Conservation (phyloP, 2,329 filamentous ascomycete species). For the Alternaria longipes region DNA sequence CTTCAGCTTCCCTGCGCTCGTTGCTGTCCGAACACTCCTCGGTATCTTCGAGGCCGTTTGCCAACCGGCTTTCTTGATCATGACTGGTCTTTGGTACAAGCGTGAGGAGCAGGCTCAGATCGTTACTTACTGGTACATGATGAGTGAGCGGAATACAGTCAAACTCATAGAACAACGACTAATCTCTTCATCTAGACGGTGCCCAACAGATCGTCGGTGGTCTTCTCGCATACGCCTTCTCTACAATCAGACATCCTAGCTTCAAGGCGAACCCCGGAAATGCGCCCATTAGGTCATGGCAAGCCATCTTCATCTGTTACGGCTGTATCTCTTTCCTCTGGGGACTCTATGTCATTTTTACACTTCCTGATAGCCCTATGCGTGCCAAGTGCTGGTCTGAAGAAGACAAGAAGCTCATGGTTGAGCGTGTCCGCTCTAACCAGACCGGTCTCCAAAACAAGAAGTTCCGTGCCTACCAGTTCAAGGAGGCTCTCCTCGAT, state of each 20-base stretch:
- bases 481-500: slow-evolving; percentile 68
- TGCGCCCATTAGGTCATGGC: slow-evolving; percentile 70
- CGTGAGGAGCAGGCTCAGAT: slow-evolving; percentile 72
- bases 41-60: slow-evolving; percentile 76
- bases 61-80: slow-evolving; percentile 72
- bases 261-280: slow-evolving; percentile 28
- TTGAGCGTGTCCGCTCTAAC: slow-evolving; percentile 58
- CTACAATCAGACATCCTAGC: slow-evolving; percentile 33
- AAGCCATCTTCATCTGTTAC: slow-evolving; percentile 73
- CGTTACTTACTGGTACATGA: slow-evolving; percentile 78
- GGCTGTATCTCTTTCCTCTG: slow-evolving; percentile 71
- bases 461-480: slow-evolving; percentile 62
- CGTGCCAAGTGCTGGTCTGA: slow-evolving; percentile 74
- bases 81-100: slow-evolving; percentile 76
- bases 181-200: slow-evolving; percentile 56
- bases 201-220: slow-evolving; percentile 77
- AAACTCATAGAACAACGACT: neutral
- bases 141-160: slow-evolving; percentile 57
- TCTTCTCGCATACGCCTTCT: slow-evolving; percentile 66
- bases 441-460: slow-evolving; percentile 59
- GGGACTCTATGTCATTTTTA: slow-evolving; percentile 64
- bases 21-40: slow-evolving; percentile 70
- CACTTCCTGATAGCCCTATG: slow-evolving; percentile 70
- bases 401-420: slow-evolving; percentile 68
- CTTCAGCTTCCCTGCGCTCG: slow-evolving; percentile 67